phyloP scores from a whole-genome alignment of 257 asterid species.

The Lantana camara region DNA sequence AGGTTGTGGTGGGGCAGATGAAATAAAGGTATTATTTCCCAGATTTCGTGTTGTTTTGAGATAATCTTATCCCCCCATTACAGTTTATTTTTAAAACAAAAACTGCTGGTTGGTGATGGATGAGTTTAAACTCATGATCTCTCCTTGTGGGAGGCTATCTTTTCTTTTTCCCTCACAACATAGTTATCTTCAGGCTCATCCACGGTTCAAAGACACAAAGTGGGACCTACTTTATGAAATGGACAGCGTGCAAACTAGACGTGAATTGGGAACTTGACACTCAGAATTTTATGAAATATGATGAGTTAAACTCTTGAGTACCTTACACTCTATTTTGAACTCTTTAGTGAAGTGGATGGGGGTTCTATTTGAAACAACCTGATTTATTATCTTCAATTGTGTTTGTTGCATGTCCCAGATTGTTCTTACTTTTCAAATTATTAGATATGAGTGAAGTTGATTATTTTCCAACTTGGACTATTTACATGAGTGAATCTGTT shows the following conservation, averaged over 20 bases:
- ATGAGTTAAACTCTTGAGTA: constrained; percentile 49
- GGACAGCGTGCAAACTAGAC: constrained; percentile 81
- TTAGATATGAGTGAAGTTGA: neutral
- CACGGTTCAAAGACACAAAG: constrained; percentile 67
- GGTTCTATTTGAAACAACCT: neutral
- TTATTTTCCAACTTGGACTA: too few relatives aligned
- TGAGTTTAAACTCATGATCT: too few relatives aligned
- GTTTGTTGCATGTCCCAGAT: neutral
- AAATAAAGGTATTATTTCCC: constrained; percentile 57
- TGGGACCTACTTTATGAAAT: constrained; percentile 71
- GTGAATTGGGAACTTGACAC: constrained; percentile 76
- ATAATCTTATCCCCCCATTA: constrained; percentile 6
- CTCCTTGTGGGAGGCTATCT: too few relatives aligned
- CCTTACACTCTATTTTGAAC: neutral
- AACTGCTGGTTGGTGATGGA: too few relatives aligned
- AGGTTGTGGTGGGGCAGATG: constrained; percentile 69
- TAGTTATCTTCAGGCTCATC: constrained; percentile 53
- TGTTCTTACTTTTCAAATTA: neutral
- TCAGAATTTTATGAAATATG: constrained; percentile 73
- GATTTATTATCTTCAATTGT: neutral
- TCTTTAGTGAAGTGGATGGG: neutral
- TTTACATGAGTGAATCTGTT: too few relatives aligned
- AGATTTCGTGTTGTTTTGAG: constrained; percentile 15
- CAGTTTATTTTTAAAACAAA: constrained; percentile 12
- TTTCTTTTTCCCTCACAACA: too few relatives aligned